Evolutionary conservation across 1,284 basidiomycete genomes (phyloP), one percentile per base, ranked within the genome.

Genomic region (Cutaneotrichosporon sp.): DNA sequence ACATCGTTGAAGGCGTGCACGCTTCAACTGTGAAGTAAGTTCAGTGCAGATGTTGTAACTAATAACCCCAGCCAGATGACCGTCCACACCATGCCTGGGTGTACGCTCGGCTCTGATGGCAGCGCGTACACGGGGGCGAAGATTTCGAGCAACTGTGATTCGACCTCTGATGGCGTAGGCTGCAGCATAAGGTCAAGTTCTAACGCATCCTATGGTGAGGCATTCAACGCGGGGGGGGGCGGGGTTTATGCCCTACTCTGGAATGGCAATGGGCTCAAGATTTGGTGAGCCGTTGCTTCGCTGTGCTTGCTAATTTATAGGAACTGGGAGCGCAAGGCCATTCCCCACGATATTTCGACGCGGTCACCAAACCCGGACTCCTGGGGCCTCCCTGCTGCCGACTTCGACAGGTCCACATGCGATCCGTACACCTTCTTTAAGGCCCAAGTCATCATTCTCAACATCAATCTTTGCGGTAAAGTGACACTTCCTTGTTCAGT

Each of bases 191-290:
- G 71, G 24, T 84, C 85, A 54, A 65, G 74, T 19, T 78, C 80
- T 33, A 59, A 74, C 12, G 69, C 70, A 11, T 82, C 82, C 7
- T 93, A 83, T 60, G 89, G 89, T 1, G 74, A 80, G 48, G 78
- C 77, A 4, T 89, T 90, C 77, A 90, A 90, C 73, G 63, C 59
- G 14, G 67, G 65, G 12, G 76, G 77, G 2, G 90, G 90, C 10
- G 89, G 88, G 16, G 86, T 90, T 19, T 89, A 78, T 61, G 88
- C 82, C 1, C 84, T 86, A 71, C 71, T 83, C 31, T 86, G 87
- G 84, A 80, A 85, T 61, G 64, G 65, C 26, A 66, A 72, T 6
- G 88, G 86, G 5, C 84, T 94, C 70, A 80, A 77, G 46, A 79
- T 91, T 43, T 94, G 88, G 37, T 76, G 54, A 62, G 70, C 73